Percentiles rank a stretch among this genome's conserved stretches.
These are phyloP conservation scores for Tulasnella sp. DNA, from an alignment of 768 basidiomycete genomes.

Conservation along the genomic window DNA sequence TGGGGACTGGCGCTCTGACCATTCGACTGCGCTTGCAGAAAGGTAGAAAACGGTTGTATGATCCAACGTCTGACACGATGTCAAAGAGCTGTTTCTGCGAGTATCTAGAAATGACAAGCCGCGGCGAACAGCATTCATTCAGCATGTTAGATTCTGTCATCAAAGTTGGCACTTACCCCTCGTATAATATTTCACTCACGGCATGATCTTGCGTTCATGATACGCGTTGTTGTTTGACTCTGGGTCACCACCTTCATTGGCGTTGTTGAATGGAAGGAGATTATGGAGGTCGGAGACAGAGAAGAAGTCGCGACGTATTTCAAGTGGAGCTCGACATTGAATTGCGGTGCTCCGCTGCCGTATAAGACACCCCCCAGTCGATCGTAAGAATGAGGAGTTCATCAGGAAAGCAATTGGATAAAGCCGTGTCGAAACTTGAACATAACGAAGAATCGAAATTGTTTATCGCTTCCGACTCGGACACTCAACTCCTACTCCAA, in stretches of 20 bases:
- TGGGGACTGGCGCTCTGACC: slow-evolving; percentile 28
- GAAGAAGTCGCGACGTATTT: slow-evolving; percentile 1
- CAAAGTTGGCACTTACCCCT: background rate
- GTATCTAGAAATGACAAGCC: slow-evolving; percentile 44
- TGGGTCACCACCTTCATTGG: slow-evolving; percentile 24
- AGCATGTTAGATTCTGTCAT: too few species aligned
- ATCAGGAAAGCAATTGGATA: too few species aligned
- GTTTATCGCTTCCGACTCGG: too few species aligned
- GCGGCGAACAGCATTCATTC: background rate
- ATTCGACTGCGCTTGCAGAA: slow-evolving; percentile 73
- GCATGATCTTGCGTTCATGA: slow-evolving; percentile 76
- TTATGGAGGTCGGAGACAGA: slow-evolving; percentile 7
- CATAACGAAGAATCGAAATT: too few species aligned
- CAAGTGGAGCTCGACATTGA: too few species aligned
- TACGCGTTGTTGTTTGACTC: slow-evolving; percentile 46
- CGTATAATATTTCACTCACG: slow-evolving; percentile 50
- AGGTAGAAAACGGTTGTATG: slow-evolving; percentile 80
- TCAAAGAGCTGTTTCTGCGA: slow-evolving; percentile 66
- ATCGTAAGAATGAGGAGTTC: too few species aligned
- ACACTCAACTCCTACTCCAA: too few species aligned
- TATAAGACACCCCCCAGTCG: too few species aligned
- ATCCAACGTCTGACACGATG: slow-evolving; percentile 77
- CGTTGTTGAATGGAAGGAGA: slow-evolving; percentile 6
- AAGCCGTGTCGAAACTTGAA: too few species aligned
- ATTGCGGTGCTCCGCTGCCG: too few species aligned